Conservation (phyloP, 352 stramenopile species). For the Globisporangium rhizosaccharum region DNA sequence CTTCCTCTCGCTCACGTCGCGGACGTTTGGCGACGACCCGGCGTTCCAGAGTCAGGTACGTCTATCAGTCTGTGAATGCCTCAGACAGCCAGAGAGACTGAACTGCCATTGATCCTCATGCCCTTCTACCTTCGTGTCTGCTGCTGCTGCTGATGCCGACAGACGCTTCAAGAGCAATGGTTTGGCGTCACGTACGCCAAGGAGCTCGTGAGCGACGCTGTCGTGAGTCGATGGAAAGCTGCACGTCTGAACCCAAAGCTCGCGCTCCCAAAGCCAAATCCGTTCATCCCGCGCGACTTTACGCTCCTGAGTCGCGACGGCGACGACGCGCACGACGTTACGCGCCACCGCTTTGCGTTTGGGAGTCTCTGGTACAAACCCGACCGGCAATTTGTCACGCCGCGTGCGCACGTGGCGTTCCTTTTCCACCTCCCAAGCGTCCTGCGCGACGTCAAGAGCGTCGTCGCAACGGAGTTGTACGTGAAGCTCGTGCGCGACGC, state of each 20-base stretch:
- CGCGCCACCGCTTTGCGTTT: constrained; percentile 30
- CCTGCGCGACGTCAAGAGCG: constrained; percentile 27
- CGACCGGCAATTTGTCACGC: constrained; percentile 52
- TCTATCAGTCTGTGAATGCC: background rate
- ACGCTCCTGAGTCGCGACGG: constrained; percentile 33
- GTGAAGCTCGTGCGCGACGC: constrained; percentile 59
- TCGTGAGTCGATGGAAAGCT: constrained; percentile 35
- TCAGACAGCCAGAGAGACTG: background rate
- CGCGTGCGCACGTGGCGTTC: constrained; percentile 50
- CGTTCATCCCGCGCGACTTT: constrained; percentile 70
- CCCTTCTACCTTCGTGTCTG: background rate
- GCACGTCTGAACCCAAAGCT: constrained; percentile 33
- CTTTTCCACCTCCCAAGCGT: constrained; percentile 51
- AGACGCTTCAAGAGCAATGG: constrained; percentile 51
- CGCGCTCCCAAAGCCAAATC: constrained; percentile 51
- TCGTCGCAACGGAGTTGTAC: constrained; percentile 48
- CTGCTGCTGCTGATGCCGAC: background rate
- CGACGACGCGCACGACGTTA: constrained; percentile 18
- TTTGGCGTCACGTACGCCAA: constrained; percentile 56
- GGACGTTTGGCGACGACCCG: constrained; percentile 27
- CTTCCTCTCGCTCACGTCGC: constrained; percentile 48
- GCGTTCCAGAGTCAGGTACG: constrained; percentile 33
- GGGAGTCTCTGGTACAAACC: constrained; percentile 63
- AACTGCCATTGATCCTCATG: background rate
- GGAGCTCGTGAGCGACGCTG: constrained; percentile 27